Evolutionary conservation across 2,329 filamentous ascomycete genomes (phyloP), one percentile per base, ranked within the genome.

Genomic region (Fusarium sp.): DNA sequence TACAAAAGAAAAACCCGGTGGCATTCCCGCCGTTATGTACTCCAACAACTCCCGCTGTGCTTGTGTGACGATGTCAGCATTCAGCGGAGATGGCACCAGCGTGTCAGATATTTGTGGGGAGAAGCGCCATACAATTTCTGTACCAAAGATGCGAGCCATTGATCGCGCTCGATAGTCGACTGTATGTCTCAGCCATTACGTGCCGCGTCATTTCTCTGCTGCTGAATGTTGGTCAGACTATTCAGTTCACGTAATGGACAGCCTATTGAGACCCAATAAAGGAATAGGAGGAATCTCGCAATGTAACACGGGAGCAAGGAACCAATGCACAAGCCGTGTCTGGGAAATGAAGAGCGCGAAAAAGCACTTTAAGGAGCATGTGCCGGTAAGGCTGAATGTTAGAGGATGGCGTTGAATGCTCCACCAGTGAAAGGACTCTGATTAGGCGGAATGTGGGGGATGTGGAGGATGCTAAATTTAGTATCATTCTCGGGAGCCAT

Each of bases 41-140:
- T 35, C 43, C 43, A 27, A 48, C 4, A 48, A 9, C 43, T 31
- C 6, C 27, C 18, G 13, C 27, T 54, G 27, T n/a, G 18, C 48
- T 31, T 31, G 48, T 58, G 31, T 37, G 16, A 37, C 54, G 20
- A n/a, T 57, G 54, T 57, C 52, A 57, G 52, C 52, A 22, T 37
- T 37, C 8, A 10, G 31, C 20, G 14, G 33, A 27, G n/a, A n/a
- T 27, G 16, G 22, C 22, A 14, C 54, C 33, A 41, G 35, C 22
- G 9, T 27, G 54, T 58, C 56, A 58, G 56, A 58, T 18, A 58
- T 58, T 58, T 58, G 35, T 58, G 35, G 56, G 56, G 48, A 54
- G 27, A 20, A 54, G 18, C 48, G 48, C 48, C 48, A 54, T 54
- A 54, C 31, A 54, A 54, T 54, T 54, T 54, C 27, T 29, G 18